Evolutionary conservation across 169 alveolate genomes (phyloP).

Genomic region (Cryptosporidium ubiquitum): DNA sequence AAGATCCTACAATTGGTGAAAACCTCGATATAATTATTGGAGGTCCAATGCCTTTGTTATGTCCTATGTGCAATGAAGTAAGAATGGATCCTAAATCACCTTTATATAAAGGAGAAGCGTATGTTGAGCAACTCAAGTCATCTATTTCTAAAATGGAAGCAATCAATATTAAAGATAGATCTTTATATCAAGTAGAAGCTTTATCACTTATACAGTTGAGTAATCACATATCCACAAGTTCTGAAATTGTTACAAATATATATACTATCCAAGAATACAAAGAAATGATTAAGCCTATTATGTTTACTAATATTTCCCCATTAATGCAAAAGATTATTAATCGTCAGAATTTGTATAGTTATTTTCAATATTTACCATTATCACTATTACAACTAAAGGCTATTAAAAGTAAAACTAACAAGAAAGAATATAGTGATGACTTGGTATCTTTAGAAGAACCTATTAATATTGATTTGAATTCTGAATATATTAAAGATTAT

Average conservation of each 20-base stretch:
- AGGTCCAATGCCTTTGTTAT: conserved; percentile 70
- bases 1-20: conserved; percentile 72
- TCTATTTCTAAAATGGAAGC: conserved; percentile 67
- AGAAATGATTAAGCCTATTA: not conserved
- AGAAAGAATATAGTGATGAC: not conserved
- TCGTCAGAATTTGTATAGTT: not conserved
- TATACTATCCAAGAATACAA: conserved; percentile 1
- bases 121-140: conserved; percentile 66
- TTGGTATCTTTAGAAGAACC: conserved; percentile 52
- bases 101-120: conserved; percentile 68
- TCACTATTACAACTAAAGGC: not conserved
- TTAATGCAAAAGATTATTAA: not conserved
- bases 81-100: conserved; percentile 63
- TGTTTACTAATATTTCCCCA: conserved; percentile 27
- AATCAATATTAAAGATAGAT: conserved; percentile 11
- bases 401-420: not conserved
- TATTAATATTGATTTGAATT: conserved; percentile 22
- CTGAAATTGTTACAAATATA: not conserved
- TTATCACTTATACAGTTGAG: conserved; percentile 41
- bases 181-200: conserved; percentile 28
- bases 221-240: not conserved
- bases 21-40: conserved; percentile 48
- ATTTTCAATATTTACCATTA: not conserved
- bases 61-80: conserved; percentile 73
- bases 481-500: not conserved